Base-by-base conservation (phyloP, 306 rosid genomes). In the Comarum palustre region DNA sequence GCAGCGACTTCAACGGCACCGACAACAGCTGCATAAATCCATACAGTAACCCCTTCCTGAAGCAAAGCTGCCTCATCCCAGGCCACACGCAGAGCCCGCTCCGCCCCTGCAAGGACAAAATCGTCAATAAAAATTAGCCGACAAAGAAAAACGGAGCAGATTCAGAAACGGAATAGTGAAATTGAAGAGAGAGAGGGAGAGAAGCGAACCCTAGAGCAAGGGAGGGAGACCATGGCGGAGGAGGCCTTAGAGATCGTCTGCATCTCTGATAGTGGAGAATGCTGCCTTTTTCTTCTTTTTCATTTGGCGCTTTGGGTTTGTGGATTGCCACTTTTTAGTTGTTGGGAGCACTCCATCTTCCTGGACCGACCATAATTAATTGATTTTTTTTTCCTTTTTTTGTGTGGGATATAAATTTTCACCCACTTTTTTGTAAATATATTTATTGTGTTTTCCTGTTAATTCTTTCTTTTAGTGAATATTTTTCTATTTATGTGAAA, bases 11-110 rank as follows among this genome's bases (percentile, higher is more conserved):
- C 64, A 91, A 77, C 8, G 98, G 98, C 3, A 85, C 59, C 11
- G 97, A 94, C 68, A 94, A 76, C 19, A 89, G 58, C 74, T 85
- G 89, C 86, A 87, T 82, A 73, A 91, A 86, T 69, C 99, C 97
- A 72, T 94, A 94, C 65, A 89, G 74, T 74, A 89, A 87, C 68
- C 93, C 90, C 59, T 89, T 88, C 77, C 94, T 70, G 22, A 89
- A 68, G 80, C 92, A 87, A 74, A 91, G 79, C 75, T 94, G 96
- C 50, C 96, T 88, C 81, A 80, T 72, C 32, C 91, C 94, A 2
- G 96, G 98, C 96, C 93, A 91, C 36, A 82, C 79, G 69, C 88
- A 90, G 32, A 78, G 41, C 65, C 90, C 87, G 75, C 88, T 85
- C 77, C 91, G 85, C 74, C 20, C 95, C 97, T 94, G 12, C 13